Conservation (phyloP, 2,329 filamentous ascomycete genomes). For the Microcyclospora tardicrescens region DNA sequence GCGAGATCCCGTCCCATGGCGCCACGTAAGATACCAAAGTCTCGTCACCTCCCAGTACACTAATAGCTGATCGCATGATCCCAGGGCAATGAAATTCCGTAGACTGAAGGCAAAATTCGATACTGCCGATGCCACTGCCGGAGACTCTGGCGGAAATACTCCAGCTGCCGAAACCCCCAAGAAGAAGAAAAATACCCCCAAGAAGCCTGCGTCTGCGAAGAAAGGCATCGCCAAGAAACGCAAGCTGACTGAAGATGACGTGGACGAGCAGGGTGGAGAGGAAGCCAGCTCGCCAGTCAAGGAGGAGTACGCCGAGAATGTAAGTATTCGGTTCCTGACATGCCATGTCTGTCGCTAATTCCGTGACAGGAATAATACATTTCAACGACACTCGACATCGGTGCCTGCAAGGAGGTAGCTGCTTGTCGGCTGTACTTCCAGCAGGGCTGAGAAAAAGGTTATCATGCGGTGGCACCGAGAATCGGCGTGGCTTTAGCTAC, state of each 20-base stretch:
- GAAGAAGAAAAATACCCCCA: background rate
- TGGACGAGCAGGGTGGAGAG: conserved; percentile 1
- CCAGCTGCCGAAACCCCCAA: conserved; percentile 1
- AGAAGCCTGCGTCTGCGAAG: no score
- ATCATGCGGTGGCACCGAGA: no score
- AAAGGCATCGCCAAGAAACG: background rate
- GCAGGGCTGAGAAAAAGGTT: no score
- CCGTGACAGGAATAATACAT: no score
- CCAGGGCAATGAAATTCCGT: conserved; percentile 5
- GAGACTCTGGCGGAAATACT: conserved; percentile 1
- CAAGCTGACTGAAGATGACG: background rate
- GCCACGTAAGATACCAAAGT: conserved; percentile 5
- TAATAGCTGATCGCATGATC: background rate
- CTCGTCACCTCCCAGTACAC: background rate
- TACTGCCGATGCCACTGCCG: background rate
- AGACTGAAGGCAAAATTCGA: conserved; percentile 7
- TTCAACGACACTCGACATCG: no score
- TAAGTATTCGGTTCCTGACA: background rate
- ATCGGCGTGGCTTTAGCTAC: no score
- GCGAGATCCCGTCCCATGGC: conserved; percentile 5
- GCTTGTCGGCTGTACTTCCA: no score
- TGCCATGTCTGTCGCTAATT: background rate
- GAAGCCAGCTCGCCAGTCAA: conserved; percentile 1
- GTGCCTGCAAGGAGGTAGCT: no score
- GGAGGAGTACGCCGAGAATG: conserved; percentile 1